Evolutionary conservation across 805 yeast genomes (phyloP), one percentile per base, ranked within the genome.

Genomic region (Wickerhamomyces pijperi): DNA sequence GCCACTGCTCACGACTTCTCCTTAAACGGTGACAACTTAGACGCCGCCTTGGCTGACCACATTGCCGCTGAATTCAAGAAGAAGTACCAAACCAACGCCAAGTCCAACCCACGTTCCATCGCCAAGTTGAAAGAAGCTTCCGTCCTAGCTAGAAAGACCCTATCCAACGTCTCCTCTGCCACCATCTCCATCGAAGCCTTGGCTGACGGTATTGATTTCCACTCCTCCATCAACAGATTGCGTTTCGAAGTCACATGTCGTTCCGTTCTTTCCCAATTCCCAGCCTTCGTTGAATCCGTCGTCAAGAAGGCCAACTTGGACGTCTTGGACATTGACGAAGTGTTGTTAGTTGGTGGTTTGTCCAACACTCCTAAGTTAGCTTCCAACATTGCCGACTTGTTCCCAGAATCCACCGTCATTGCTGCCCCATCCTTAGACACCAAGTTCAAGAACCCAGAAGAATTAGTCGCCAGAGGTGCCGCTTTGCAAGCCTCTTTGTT

Each of bases 61-160:
- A 84, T 92, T 50, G 92, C 96, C 46, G 82, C 82, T 63, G 98
- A 92, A 64, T 92, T 92, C 60, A 80, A 88, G 71, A 85, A 87
- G 73, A 87, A 87, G 67, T 74, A 68, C 68, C 70, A 80, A 59
- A 68, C 78, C 42, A 80, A 88, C 63, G 94, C 97, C 54, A 76
- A 82, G 60, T 70, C 67, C 46, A 86, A 77, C 50, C 79, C 80
- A 39, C 81, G 94, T 60, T 84, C 97, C 21, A 56, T 83, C 53
- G 94, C 97, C 50, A 92, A 92, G 68, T 75, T 92, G 56, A 72
- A 73, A 59, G 78, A 80, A 44, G 95, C 87, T 60, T 73, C 94
- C 43, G 79, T 82, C 57, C 67, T 77, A 40, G 82, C 92, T 42
- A 86, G 88, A 70, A 85, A 85, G 68, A 92, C 98, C 33, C 70